These are phyloP conservation scores for Geosmithia morbida DNA, from an alignment of 2,329 filamentous ascomycete genomes.

Conservation along the genomic window DNA sequence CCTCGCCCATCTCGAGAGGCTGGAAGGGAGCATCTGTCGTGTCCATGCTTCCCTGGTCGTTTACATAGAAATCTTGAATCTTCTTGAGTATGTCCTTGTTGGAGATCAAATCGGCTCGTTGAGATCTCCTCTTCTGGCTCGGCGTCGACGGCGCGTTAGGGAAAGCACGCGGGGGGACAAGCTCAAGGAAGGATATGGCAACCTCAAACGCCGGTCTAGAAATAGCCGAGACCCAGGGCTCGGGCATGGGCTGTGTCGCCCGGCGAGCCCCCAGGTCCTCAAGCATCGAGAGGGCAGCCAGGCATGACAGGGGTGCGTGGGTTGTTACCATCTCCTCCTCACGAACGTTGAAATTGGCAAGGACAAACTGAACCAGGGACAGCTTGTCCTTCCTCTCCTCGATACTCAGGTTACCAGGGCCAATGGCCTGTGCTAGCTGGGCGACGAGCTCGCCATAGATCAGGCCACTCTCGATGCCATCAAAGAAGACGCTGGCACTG, in stretches of 20 bases:
- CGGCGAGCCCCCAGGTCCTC: slow-evolving; percentile 31
- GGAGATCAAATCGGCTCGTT: slow-evolving; percentile 6
- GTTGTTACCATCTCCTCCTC: slow-evolving; percentile 91
- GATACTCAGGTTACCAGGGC: slow-evolving; percentile 24
- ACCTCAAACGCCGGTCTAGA: slow-evolving; percentile 27
- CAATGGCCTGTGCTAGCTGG: slow-evolving; percentile 48
- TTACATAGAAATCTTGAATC: slow-evolving; percentile 53
- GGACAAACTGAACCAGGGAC: slow-evolving; percentile 64
- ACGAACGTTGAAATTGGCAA: slow-evolving; percentile 78
- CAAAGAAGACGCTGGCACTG: slow-evolving; percentile 92
- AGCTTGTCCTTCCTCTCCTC: slow-evolving; percentile 47
- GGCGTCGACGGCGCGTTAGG: slow-evolving; percentile 12
- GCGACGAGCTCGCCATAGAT: slow-evolving; percentile 76
- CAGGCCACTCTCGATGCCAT: slow-evolving; percentile 85
- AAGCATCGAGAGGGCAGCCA: slow-evolving; percentile 48
- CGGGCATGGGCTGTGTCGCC: slow-evolving; percentile 14
- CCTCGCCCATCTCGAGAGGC: slow-evolving; percentile 38
- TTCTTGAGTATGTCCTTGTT: slow-evolving; percentile 40
- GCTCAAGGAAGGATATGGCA: slow-evolving; percentile 41
- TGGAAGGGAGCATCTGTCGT: slow-evolving; percentile 44
- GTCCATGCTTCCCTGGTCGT: slow-evolving; percentile 57
- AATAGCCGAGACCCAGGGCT: slow-evolving; percentile 14
- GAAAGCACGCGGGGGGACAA: slow-evolving; percentile 53
- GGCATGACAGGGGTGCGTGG: slow-evolving; percentile 60
- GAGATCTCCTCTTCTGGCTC: slow-evolving; percentile 1